A percentile compares a stretch with the other conserved stretches of the same genome.
These are phyloP conservation scores for Eruca vesicaria DNA, from an alignment of 441 rosid species.

Conservation along the genomic window DNA sequence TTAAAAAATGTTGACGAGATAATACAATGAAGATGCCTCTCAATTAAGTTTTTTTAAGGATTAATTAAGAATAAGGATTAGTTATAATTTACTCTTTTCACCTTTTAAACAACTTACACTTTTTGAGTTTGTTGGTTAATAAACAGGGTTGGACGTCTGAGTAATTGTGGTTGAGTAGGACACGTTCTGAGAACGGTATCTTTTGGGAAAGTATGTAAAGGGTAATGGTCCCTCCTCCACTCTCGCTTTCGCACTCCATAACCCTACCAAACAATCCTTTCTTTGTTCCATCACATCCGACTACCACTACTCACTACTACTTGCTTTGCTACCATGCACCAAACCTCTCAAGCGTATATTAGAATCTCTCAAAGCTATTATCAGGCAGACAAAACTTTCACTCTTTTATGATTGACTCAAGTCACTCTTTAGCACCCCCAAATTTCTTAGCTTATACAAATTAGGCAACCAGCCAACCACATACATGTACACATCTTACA, in stretches of 20 bases:
- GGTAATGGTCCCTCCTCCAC: conserved; percentile 22
- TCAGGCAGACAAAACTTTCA: conserved; percentile 32
- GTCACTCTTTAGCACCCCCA: background rate
- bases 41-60: background rate
- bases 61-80: background rate
- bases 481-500: background rate
- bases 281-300: conserved; percentile 39
- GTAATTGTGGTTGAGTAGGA: background rate
- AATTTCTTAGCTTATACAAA: conserved; percentile 6
- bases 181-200: conserved; percentile 29
- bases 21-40: background rate
- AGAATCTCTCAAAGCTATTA: conserved; percentile 5
- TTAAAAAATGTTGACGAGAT: background rate
- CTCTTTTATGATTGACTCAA: conserved; percentile 28
- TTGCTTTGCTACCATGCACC: conserved; percentile 18
- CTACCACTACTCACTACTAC: conserved; percentile 29
- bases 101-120: background rate
- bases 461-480: conserved; percentile 18
- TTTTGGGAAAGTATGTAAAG: conserved; percentile 27
- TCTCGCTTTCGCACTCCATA: background rate
- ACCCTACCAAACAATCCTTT: conserved; percentile 18
- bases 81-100: background rate
- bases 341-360: background rate
- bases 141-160: conserved; percentile 23
- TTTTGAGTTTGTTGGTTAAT: background rate